Conservation (phyloP, 495 filamentous ascomycete genomes). For the Neurospora cerealis region DNA sequence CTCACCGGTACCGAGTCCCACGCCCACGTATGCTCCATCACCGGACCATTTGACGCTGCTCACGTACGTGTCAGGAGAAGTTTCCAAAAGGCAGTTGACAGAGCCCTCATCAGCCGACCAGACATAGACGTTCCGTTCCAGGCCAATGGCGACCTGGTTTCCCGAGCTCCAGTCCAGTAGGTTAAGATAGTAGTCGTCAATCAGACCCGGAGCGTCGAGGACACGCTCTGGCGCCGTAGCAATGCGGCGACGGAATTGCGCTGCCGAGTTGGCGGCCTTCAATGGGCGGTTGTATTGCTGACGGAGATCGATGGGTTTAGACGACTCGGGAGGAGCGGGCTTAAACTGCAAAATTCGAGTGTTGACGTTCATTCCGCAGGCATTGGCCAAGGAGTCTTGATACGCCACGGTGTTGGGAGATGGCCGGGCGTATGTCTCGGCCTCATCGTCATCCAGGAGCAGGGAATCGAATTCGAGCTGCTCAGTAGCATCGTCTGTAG, state of each 20-base stretch:
- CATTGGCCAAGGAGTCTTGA: constrained; percentile 80
- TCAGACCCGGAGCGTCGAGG: constrained; percentile 88
- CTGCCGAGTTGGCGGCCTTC: constrained; percentile 60
- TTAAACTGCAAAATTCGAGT: constrained; percentile 98
- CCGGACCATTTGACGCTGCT: constrained; percentile 98
- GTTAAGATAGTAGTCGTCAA: constrained; percentile 99
- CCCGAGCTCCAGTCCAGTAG: constrained; percentile 93
- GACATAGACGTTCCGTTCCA: constrained; percentile 94
- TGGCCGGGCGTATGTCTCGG: constrained; percentile 55
- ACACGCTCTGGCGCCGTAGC: constrained; percentile 93
- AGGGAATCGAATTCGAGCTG: neutral
- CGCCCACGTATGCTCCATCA: constrained; percentile 92
- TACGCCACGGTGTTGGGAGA: constrained; percentile 84
- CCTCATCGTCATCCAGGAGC: constrained; percentile 48
- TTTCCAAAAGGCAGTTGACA: constrained; percentile 79
- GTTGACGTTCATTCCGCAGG: constrained; percentile 86
- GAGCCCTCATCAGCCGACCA: constrained; percentile 96
- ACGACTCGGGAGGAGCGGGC: constrained; percentile 90
- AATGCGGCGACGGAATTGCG: constrained; percentile 82
- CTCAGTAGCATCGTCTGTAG: constrained; percentile 67
- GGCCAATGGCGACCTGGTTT: constrained; percentile 95
- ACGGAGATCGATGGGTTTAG: constrained; percentile 93
- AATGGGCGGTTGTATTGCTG: constrained; percentile 97
- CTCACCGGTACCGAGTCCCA: constrained; percentile 89
- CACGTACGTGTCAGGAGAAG: constrained; percentile 82